These are phyloP conservation scores for Rhodotorula sp. DNA, from an alignment of 1,284 basidiomycete genomes.

Conservation along the genomic window DNA sequence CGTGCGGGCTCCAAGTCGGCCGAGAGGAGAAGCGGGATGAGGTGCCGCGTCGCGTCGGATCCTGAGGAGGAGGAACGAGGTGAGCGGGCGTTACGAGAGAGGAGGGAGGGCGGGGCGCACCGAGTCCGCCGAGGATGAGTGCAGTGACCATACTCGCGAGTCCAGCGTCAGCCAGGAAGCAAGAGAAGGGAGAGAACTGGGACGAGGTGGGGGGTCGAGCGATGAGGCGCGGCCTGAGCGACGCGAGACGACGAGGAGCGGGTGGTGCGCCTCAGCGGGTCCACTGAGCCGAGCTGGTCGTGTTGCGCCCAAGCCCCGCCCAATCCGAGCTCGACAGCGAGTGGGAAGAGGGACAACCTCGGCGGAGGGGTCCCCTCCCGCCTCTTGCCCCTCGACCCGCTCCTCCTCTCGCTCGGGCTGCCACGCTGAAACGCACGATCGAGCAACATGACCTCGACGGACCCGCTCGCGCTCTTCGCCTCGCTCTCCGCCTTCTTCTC, in stretches of 20 bases:
- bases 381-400: too few species aligned
- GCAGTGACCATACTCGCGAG: constrained; percentile 9
- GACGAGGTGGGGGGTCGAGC: not conserved
- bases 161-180: not conserved
- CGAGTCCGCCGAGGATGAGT: constrained; percentile 33
- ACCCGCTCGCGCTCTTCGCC: not conserved
- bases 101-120: too few species aligned
- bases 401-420: not conserved
- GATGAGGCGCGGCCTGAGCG: not conserved
- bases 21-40: constrained; percentile 29
- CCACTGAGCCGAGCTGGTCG: not conserved
- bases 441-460: not conserved
- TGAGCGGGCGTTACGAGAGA: too few species aligned
- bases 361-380: too few species aligned
- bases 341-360: too few species aligned
- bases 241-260: not conserved
- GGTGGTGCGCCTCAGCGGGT: not conserved
- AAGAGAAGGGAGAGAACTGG: not conserved
- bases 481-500: not conserved
- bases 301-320: not conserved
- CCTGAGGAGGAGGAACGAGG: too few species aligned
- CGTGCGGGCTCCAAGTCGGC: not conserved
- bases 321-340: too few species aligned
- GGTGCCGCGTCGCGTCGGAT: constrained; percentile 30
- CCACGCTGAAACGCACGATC: too few species aligned